Base-by-base conservation (phyloP, 2,329 filamentous ascomycete species). In the Didymella exigua region DNA sequence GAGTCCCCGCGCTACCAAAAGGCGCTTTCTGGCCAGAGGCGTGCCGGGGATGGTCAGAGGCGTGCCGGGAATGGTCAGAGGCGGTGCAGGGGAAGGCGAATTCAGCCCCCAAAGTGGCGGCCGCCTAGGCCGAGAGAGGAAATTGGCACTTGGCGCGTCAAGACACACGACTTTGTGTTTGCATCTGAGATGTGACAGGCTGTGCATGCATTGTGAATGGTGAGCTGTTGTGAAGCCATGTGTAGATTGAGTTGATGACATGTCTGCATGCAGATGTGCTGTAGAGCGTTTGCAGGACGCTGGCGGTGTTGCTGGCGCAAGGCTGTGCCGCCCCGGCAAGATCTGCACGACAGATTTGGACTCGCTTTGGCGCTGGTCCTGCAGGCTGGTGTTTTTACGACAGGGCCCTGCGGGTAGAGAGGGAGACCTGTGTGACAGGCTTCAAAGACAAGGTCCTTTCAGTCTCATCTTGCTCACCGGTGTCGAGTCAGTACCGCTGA, bases 401-500 rank as follows among this genome's bases (percentile, higher is more conserved):
- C 50, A 44, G 52, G 57, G 57, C 43, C 40, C 26, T 37, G 37
- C 40, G 31, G 29, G 37, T 21, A 29, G 41, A 27, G 37, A 34
- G 40, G 38, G 42, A 38, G 36, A 33, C 11, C 19, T 7, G 33
- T 13, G n/a, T 23, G 44, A 38, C 10, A 48, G 7, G 18, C 30
- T 26, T 36, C 9, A 24, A 46, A 21, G 31, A 16, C 4, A 29
- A 40, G 36, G n/a, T 21, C 27, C 26, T 6, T 11, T 38, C 29
- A 49, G 18, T 30, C 46, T 34, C 4, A 8, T 40, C 34, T 42
- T 23, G 52, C 38, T 49, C 51, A 49, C 51, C 45, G 49, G 49
- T 38, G 33, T 40, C 26, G 34, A 16, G 24, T 55, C 47, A 76
- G 50, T 70, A 76, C 53, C 74, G 69, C 31, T 68, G 69, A 56